Evolutionary conservation across 2,329 filamentous ascomycete species (phyloP), one percentile per base, ranked within the genome.

Genomic region (Elsinoe australis): DNA sequence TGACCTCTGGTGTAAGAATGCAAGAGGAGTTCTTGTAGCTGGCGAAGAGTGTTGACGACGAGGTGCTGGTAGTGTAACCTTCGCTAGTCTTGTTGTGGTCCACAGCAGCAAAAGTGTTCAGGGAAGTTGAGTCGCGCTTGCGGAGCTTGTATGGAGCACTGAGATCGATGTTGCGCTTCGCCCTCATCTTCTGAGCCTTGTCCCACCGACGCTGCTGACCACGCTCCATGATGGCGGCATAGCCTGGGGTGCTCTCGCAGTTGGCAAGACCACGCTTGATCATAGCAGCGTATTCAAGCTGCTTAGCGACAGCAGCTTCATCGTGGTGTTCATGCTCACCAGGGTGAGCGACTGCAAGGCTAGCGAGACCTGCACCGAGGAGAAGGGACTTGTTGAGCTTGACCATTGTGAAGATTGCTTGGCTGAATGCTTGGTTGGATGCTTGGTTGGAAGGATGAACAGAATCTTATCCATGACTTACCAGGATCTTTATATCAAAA

Each of bases 1-100:
- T 60, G 12, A 57, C 55, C 39, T 63, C 58, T 1, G 60, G 58
- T 10, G 56, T 53, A 5, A 62, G 53, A n/a, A 59, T 52, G 48
- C 58, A 61, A 41, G 52, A 55, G 2, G 58, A 55, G 49, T 61
- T 57, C 36, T 34, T 48, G 29, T 35, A 50, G 34, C 45, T 51
- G 31, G 49, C 44, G 36, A 51, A 51, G 17, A 51, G 48, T 26
- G 26, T 46, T 6, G 28, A 41, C n/a, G 46, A 32, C 17, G 29
- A 18, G 21, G 46, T 53, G n/a, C 19, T 31, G 21, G 22, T 35
- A 19, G 36, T 33, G 49, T 31, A 33, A 8, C 46, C 50, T 15
- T 31, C 24, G 18, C 39, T 31, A 18, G 51, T 53, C 36, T 29
- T 44, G 49, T 53, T 53, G 49, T 53, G 51, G 18, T 51, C 34